Evolutionary conservation across 2,329 filamentous ascomycete species (phyloP), one percentile per base, ranked within the genome.

Genomic region (Scedosporium dehoogii): DNA sequence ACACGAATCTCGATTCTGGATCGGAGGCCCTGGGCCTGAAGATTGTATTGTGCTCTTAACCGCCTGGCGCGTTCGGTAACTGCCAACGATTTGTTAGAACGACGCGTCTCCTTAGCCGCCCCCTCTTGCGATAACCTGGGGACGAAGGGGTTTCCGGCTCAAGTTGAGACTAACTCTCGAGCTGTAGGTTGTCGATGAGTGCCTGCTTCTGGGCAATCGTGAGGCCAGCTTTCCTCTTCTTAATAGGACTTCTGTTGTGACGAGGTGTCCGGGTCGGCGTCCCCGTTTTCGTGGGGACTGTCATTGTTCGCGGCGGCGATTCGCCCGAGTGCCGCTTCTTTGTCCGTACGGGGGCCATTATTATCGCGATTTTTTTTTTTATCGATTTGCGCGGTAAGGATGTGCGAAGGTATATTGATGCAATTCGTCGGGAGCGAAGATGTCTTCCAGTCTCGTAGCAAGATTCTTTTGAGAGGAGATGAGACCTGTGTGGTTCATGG

Each of bases 1-100:
- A 97, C 84, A 75, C 94, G 90, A 76, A 96, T 89, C 74, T 97
- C 92, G 60, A 99, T 88, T 65, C 93, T 88, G 64, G 91, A 87
- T 65, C 89, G 85, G 46, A 97, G 82, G 65, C 90, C 90, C 73
- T 93, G 89, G 23, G 92, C 90, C 74, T 96, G 92, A 9, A 96
- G 82, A 64, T 89, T 88, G 77, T 96, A 96, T 73, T 96, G 92
- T 6, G 92, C 89, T 69, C 92, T 86, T 65, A 97, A 80, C 73
- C 93, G 92, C 68, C 93, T 85, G 65, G 91, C 90, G 72, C 92
- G 86, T 76, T 96, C 90, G 18, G 90, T 92, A 67, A 96, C 92
- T 96, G 23, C 46, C 7, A 21, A 6, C 16, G 10, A 6, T 6
- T 29, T 51, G 58, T 59, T 58, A 59, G 60, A 41, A n/a, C 56